A percentile compares a stretch with the other conserved stretches of the same genome.
These are phyloP conservation scores for Trifolium repens DNA, from an alignment of 306 rosid genomes.

Conservation along the genomic window DNA sequence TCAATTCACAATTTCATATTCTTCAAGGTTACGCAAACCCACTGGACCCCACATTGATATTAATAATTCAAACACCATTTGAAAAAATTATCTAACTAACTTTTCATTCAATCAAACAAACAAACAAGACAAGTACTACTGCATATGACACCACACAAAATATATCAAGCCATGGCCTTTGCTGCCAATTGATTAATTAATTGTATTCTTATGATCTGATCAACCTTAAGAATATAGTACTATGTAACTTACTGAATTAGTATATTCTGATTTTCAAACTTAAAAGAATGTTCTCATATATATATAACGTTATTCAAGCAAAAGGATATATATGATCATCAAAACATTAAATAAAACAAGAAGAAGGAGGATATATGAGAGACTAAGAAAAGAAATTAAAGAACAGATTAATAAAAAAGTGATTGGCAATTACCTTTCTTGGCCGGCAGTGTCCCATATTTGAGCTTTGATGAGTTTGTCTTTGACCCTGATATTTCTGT, in stretches of 20 bases:
- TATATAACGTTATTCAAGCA: too few relatives aligned
- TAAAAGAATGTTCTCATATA: too few relatives aligned
- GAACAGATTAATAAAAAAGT: too few relatives aligned
- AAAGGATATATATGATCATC: too few relatives aligned
- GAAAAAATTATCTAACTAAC: conserved; percentile 1
- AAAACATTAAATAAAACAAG: too few relatives aligned
- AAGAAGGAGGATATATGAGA: too few relatives aligned
- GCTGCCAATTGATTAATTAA: neutral
- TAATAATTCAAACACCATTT: neutral
- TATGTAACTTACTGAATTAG: too few relatives aligned
- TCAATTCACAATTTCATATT: neutral
- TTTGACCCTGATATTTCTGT: conserved; percentile 71
- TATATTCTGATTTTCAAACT: too few relatives aligned
- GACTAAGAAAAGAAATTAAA: too few relatives aligned
- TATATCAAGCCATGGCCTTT: neutral
- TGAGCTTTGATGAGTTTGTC: conserved; percentile 93
- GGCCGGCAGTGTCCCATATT: conserved; percentile 99
- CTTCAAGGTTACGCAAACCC: conserved; percentile 8
- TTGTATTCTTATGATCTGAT: too few relatives aligned
- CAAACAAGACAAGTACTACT: neutral
- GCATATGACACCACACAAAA: neutral
- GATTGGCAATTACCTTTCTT: conserved; percentile 55
- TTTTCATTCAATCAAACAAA: conserved; percentile 8
- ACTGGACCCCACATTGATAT: conserved; percentile 15
- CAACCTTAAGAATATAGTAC: too few relatives aligned